Conservation (phyloP, 2,329 filamentous ascomycete genomes). For the Botrytis deweyae region DNA sequence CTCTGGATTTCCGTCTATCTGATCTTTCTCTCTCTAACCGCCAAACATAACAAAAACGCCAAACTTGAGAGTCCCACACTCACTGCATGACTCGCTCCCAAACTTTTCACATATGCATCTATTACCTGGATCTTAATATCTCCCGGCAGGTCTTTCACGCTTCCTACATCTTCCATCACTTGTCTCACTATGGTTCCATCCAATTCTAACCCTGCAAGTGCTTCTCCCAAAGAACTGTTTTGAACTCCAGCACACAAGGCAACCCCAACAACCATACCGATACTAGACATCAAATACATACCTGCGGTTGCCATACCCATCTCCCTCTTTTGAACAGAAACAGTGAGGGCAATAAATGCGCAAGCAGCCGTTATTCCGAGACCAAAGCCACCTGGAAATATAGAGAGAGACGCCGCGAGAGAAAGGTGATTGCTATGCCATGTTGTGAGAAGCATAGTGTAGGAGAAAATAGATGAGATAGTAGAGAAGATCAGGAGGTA, state of each 20-base stretch:
- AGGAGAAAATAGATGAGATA: constrained; percentile 50
- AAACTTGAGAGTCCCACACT: constrained; percentile 23
- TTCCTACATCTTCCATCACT: constrained; percentile 29
- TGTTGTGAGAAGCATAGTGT: constrained; percentile 52
- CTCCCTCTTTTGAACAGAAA: constrained; percentile 46
- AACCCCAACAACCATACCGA: constrained; percentile 32
- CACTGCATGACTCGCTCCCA: constrained; percentile 32
- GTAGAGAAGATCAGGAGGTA: constrained; percentile 51
- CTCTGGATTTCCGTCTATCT: not conserved
- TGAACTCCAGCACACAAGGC: constrained; percentile 23
- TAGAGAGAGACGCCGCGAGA: constrained; percentile 56
- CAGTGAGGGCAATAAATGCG: constrained; percentile 50
- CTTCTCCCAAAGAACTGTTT: not conserved
- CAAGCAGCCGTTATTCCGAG: constrained; percentile 48
- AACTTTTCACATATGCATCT: constrained; percentile 31
- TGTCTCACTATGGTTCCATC: constrained; percentile 26
- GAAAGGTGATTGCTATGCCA: constrained; percentile 59
- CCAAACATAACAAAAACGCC: constrained; percentile 20
- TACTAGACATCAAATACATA: constrained; percentile 43
- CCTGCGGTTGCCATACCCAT: constrained; percentile 51
- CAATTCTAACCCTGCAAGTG: not conserved
- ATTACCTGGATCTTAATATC: constrained; percentile 27
- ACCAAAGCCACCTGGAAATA: constrained; percentile 56
- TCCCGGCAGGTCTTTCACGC: constrained; percentile 24
- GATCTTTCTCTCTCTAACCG: constrained; percentile 16